Evolutionary conservation across 2,329 filamentous ascomycete species (phyloP).

Genomic region (Calonectria naviculata): DNA sequence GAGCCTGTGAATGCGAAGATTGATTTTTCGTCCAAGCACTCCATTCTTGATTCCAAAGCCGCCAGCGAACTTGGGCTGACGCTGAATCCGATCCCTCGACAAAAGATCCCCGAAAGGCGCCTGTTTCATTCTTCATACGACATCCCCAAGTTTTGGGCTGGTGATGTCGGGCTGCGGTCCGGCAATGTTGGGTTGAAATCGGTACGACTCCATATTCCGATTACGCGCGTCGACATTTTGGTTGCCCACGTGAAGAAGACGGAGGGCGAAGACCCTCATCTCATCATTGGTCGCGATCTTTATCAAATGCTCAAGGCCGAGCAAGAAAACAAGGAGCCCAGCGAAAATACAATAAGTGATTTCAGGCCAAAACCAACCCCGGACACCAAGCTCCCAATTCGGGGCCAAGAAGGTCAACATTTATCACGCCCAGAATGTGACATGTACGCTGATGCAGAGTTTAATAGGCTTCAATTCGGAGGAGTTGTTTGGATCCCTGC

Average conservation of each 20-base stretch:
- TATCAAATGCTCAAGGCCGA: not conserved
- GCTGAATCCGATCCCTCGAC: slow-evolving; percentile 3
- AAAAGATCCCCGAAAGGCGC: not conserved
- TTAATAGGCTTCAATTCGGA: not conserved
- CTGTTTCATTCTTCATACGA: not conserved
- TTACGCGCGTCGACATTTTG: not conserved
- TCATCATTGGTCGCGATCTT: slow-evolving; percentile 2
- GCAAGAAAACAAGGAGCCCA: not conserved
- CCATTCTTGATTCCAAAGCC: not conserved
- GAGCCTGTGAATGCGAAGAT: not conserved
- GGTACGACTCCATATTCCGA: not conserved
- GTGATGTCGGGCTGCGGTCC: not conserved
- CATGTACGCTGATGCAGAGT: not conserved
- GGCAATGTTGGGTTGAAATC: not conserved
- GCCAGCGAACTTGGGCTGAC: not conserved
- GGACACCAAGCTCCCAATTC: not conserved
- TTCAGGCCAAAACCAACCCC: not conserved
- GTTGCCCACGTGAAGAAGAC: not conserved
- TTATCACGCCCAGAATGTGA: not conserved
- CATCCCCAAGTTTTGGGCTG: not conserved
- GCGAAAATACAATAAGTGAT: not conserved
- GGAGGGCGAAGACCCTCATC: not conserved
- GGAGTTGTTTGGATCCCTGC: not conserved
- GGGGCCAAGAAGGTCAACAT: not conserved
- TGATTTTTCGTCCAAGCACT: not conserved